Percentiles rank a stretch among this genome's conserved stretches.
Conservation (phyloP, 495 filamentous ascomycete species). For the Penicillium lagena region DNA sequence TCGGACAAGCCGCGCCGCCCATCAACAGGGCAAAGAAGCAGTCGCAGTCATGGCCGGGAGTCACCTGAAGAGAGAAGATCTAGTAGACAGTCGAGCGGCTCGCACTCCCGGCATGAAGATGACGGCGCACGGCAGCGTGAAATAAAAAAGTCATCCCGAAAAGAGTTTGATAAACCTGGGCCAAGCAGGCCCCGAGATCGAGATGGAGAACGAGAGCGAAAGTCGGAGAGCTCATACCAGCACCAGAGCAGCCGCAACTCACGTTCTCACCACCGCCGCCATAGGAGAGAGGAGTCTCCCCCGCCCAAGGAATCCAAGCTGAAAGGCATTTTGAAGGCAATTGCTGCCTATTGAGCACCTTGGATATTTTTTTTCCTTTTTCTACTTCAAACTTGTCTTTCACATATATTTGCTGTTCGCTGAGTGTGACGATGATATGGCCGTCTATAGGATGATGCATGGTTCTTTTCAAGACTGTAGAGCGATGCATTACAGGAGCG, state of each 20-base stretch:
- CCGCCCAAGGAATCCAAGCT: conserved; percentile 26
- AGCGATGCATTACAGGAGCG: conserved; percentile 19
- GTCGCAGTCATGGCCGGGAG: conserved; percentile 12
- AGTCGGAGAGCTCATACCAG: conserved; percentile 13
- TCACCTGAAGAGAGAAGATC: conserved; percentile 24
- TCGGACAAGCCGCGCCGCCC: conserved; percentile 20
- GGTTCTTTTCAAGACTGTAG: conserved; percentile 10
- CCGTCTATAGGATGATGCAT: not conserved
- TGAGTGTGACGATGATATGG: conserved; percentile 10
- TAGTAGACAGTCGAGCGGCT: conserved; percentile 23
- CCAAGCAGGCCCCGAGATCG: conserved; percentile 6
- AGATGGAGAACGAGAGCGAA: conserved; percentile 11
- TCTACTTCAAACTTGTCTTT: conserved; percentile 11
- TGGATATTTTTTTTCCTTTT: not conserved
- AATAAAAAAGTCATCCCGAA: conserved; percentile 5
- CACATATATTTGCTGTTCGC: conserved; percentile 4
- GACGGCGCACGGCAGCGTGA: conserved; percentile 1
- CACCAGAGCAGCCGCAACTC: conserved; percentile 11
- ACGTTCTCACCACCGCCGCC: conserved; percentile 24
- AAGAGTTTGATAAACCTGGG: conserved; percentile 8
- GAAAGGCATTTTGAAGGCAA: conserved; percentile 30
- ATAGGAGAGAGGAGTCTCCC: conserved; percentile 27
- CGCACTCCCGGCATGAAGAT: conserved; percentile 14
- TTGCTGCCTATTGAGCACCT: conserved; percentile 24
- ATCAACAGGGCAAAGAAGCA: conserved; percentile 27